Evolutionary conservation across 495 filamentous ascomycete genomes (phyloP), one percentile per base, ranked within the genome.

Genomic region (Penicillium bovifimosum): DNA sequence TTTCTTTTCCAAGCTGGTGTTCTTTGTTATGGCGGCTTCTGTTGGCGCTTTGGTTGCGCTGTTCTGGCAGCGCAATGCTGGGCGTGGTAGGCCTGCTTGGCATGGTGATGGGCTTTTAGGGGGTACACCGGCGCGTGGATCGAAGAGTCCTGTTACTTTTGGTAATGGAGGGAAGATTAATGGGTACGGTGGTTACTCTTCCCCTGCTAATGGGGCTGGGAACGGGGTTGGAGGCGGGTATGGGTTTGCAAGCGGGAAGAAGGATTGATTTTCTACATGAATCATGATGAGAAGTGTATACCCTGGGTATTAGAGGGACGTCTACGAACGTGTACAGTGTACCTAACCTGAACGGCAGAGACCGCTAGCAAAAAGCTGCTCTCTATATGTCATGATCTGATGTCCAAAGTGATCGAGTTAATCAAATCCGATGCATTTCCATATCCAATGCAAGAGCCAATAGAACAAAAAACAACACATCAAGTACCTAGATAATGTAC

Each of bases 111-210:
- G 75, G 46, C 71, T 76, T 63, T 16, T 77, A 58, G 65, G 77
- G 7, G 63, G 65, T 46, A 62, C 69, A 43, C 50, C 56, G 39
- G 26, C 33, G 11, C 35, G 64, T 1, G 66, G 63, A 14, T 27
- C 28, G 2, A 67, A 62, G 53, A 64, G 71, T 1, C 42, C 66
- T 40, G 74, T 75, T 40, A 61, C 62, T 0, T 75, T 72, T 63
- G 74, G 74, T 0, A 75, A 76, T 59, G 70, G 70, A 13, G 74
- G 70, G 5, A 66, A 66, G 26, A 64, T 62, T 35, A 76, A 75
- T 61, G 78, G 78, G n/a, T 80, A 80, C 64, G 77, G 76, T 29
- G 74, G 77, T n/a, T 73, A 69, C 62, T 61, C 69, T 31, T 47
- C 65, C 29, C 54, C 58, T 56, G 52, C 52, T 4, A 52, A 56